Base-by-base conservation (phyloP, 192 early-diverging fungal species). In the Phlyctochytrium bullatum region DNA sequence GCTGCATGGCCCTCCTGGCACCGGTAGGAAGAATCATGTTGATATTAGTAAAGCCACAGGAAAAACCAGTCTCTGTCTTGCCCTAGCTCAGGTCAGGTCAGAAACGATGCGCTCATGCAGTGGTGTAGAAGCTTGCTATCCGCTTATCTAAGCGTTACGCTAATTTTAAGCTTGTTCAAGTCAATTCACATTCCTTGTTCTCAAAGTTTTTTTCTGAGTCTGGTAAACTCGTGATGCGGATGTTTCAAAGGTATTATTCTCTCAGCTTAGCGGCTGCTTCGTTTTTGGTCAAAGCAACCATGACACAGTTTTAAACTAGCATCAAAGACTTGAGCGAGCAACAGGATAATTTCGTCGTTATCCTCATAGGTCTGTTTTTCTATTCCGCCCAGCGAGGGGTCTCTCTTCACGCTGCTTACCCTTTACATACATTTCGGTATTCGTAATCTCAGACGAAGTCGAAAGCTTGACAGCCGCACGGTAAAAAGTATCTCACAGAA, bases 141-240 rank as follows among this genome's bases (percentile, higher is more conserved):
- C 71, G 89, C 28, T 67, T 89, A n/a, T 61, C 73, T 24, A 68
- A 78, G 34, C 74, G 87, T 33, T 89, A 81, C 59, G 29, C 75
- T 23, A 69, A 78, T 31, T 72, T 78, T 0, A 87, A 83, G 52
- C 76, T 92, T 1, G 72, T 88, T 30, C 88, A 92, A 73, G 89
- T 92, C 73, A 90, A 90, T 65, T 80, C 82, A 28, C 88, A 89
- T 69, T 84, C 81, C 33, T 54, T 92, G 25, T 90, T 92, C 62
- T 88, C 86, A 57, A 92, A 92, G 67, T 92, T 85, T 78, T 92
- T 88, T 68, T 84, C 86, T 6, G 90, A 71, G 69, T 71, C 69
- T 1, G 88, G 86, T 14, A 91, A 91, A 65, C 71, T 89, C 59
- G 86, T 90, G 17, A 73, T 82, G 60, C 76, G 81, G 58, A 72